Evolutionary conservation across 2,329 filamentous ascomycete species (phyloP), one percentile per base, ranked within the genome.

Genomic region (Phoma sp.): DNA sequence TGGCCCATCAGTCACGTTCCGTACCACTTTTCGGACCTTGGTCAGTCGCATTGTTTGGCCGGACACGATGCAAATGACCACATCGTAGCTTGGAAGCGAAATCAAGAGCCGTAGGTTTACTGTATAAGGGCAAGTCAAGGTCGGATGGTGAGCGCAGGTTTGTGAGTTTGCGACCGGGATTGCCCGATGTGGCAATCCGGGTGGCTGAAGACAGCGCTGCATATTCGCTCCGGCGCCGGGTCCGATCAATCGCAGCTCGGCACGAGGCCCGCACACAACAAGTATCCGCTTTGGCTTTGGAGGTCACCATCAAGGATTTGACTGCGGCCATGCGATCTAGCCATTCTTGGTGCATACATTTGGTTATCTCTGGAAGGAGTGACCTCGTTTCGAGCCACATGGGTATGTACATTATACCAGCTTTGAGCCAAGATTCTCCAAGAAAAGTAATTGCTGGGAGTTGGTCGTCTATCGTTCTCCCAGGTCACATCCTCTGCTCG

Each of bases 191-290:
- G 43, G 54, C 31, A 51, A 29, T 52, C 22, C 53, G 48, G 54
- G 47, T 51, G 43, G 47, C 35, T 51, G 38, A 48, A 48, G 48
- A 37, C 44, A 33, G 51, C 9, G 29, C 24, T 44, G 25, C 21
- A 17, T 31, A 22, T 43, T 57, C 54, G 54, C 54, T 51, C 54
- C 54, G 54, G 54, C 54, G 54, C 54, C 54, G 48, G 32, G 47
- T 39, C 54, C 48, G 54, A 52, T 32, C 6, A 33, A 47, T 27
- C 22, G 37, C 17, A 12, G 37, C 13, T 7, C 7, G n/a, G 22
- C 27, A 35, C 22, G 22, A 24, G 22, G 43, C 54, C 48, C 43
- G 32, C 43, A 43, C 43, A 43, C 51, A 43, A 27, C 38, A 38
- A 32, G 7, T 33, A 43, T 43, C 46, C 15, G 15, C 3, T 25